phyloP scores from a whole-genome alignment of 2,329 filamentous ascomycete species.

The Lasiodiplodia citricola region DNA sequence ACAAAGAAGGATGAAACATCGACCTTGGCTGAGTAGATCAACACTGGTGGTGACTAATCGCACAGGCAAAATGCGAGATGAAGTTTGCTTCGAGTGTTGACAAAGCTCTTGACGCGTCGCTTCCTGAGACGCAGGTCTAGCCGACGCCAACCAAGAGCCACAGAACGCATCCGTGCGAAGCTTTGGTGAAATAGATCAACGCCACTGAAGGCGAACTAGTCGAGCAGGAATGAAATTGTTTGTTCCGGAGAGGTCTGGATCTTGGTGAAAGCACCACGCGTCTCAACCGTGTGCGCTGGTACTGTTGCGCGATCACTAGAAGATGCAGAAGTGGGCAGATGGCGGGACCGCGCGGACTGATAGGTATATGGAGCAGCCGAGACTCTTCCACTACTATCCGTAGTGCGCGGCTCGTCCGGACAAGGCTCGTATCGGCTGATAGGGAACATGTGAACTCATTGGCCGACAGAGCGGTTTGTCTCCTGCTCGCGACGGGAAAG shows the following conservation, averaged over 20 bases:
- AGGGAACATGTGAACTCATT: conserved; percentile 1
- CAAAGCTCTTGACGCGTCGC: neutral
- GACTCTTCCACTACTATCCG: conserved; percentile 9
- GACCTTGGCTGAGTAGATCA: neutral
- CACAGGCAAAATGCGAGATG: neutral
- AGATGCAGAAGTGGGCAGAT: neutral
- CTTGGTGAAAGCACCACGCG: too few species aligned
- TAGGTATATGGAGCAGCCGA: neutral
- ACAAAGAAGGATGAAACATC: too few species aligned
- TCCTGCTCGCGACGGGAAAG: neutral
- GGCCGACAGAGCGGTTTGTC: conserved; percentile 4
- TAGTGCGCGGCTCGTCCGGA: conserved; percentile 18
- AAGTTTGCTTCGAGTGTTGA: neutral
- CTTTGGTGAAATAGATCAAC: neutral
- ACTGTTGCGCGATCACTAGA: neutral
- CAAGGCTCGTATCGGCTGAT: conserved; percentile 18
- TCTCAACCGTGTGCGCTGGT: neutral
- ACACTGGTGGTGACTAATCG: neutral
- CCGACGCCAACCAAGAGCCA: neutral
- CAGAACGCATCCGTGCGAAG: neutral
- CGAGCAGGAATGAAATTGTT: neutral
- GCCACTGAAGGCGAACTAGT: neutral
- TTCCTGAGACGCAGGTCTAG: conserved; percentile 17
- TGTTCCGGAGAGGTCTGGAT: neutral
- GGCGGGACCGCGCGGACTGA: neutral